Conservation (phyloP, 768 basidiomycete genomes). For the Agrocybe pediades region DNA sequence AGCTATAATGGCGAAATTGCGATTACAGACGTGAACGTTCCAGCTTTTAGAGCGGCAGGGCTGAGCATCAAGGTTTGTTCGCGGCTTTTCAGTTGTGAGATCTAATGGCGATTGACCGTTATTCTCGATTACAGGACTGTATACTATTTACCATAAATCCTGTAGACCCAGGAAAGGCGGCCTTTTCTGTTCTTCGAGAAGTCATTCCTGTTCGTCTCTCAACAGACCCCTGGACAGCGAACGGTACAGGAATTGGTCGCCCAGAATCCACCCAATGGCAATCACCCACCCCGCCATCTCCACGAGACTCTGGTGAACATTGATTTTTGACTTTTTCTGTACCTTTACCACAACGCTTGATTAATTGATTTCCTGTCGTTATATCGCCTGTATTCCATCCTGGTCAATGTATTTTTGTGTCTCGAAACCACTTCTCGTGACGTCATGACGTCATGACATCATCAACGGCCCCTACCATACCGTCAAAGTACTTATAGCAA, state of each 20-base stretch:
- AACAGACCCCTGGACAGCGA: slow-evolving; percentile 60
- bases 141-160: slow-evolving; percentile 64
- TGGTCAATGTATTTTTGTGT: not conserved
- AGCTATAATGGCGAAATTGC: slow-evolving; percentile 64
- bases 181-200: slow-evolving; percentile 61
- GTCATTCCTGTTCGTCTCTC: slow-evolving; percentile 65
- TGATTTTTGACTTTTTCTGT: not conserved
- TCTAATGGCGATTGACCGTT: not conserved
- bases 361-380: not conserved
- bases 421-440: not conserved
- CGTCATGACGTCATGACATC: slow-evolving; percentile 12
- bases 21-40: slow-evolving; percentile 48
- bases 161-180: slow-evolving; percentile 51
- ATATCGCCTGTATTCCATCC: not conserved
- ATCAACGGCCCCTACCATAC: not conserved
- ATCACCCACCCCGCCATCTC: slow-evolving; percentile 19
- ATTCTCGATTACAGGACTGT: slow-evolving; percentile 50
- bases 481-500: too few species aligned
- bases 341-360: not conserved
- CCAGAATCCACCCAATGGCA: slow-evolving; percentile 16
- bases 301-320: slow-evolving; percentile 3
- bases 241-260: slow-evolving; percentile 33
- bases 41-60: slow-evolving; percentile 69
- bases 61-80: slow-evolving; percentile 59
- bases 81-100: not conserved